Conservation (phyloP, 805 yeast species). For the Kluyveromyces starmeri region DNA sequence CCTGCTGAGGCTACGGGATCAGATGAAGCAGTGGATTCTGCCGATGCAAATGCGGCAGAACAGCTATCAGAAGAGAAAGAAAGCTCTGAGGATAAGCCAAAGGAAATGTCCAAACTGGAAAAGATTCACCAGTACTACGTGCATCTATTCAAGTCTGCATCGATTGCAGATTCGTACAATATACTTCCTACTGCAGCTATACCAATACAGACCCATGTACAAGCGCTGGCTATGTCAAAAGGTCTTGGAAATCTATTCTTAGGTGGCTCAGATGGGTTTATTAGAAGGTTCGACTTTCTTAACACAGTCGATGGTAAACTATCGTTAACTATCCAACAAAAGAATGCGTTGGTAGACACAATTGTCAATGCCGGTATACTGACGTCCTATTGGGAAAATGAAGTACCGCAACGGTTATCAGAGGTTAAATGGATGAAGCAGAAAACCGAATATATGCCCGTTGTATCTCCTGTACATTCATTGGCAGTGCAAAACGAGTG, state of each 20-base stretch:
- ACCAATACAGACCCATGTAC: slow-evolving; percentile 71
- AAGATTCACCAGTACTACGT: slow-evolving; percentile 27
- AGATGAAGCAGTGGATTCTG: slow-evolving; percentile 18
- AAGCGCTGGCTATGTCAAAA: slow-evolving; percentile 64
- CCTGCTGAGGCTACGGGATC: too few species aligned
- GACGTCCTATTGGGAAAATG: slow-evolving; percentile 90
- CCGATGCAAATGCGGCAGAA: too few species aligned
- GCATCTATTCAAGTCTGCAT: slow-evolving; percentile 36
- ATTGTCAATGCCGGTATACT: slow-evolving; percentile 78
- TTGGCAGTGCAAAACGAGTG: slow-evolving; percentile 78
- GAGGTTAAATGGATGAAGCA: slow-evolving; percentile 27
- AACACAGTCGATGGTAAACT: slow-evolving; percentile 80
- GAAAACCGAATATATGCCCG: slow-evolving; percentile 40
- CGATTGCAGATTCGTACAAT: slow-evolving; percentile 49
- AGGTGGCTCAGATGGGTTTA: slow-evolving; percentile 94
- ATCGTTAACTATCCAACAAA: slow-evolving; percentile 84
- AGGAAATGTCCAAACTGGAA: slow-evolving; percentile 16
- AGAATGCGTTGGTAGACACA: slow-evolving; percentile 80
- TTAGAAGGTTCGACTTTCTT: slow-evolving; percentile 79
- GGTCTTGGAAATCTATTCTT: slow-evolving; percentile 84
- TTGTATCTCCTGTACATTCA: slow-evolving; percentile 77
- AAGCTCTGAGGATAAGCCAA: slow-evolving; percentile 14
- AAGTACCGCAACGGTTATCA: slow-evolving; percentile 60
- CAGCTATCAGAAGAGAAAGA: slow-evolving; percentile 18
- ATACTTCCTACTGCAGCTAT: slow-evolving; percentile 82